These are phyloP conservation scores for Pseudogymnoascus sp. DNA, from an alignment of 2,329 filamentous ascomycete species.

Conservation along the genomic window DNA sequence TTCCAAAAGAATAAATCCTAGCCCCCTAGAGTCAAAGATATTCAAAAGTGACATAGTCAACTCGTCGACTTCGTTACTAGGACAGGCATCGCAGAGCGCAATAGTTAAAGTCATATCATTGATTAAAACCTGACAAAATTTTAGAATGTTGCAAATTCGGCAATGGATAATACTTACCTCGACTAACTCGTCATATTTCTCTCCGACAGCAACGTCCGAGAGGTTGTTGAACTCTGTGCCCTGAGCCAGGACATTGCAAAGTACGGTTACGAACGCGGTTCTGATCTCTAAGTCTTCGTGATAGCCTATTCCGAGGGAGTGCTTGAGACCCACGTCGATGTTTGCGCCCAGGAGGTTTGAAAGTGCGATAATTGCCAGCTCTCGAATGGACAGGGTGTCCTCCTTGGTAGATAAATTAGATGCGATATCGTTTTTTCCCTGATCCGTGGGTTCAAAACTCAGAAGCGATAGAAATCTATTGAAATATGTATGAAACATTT, in stretches of 20 bases:
- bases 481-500: conserved; percentile 67
- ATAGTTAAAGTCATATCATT: conserved; percentile 55
- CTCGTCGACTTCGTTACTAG: conserved; percentile 62
- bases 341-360: conserved; percentile 65
- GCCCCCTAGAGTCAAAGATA: conserved; percentile 60
- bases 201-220: conserved; percentile 58
- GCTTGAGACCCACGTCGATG: conserved; percentile 64
- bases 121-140: conserved; percentile 44
- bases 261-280: conserved; percentile 62
- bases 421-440: conserved; percentile 37
- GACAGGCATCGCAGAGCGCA: conserved; percentile 59
- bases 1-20: conserved; percentile 57
- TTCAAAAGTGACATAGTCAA: conserved; percentile 60
- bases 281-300: conserved; percentile 63
- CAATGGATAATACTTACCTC: conserved; percentile 36
- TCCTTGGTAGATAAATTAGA: conserved; percentile 39
- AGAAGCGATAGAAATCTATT: conserved; percentile 61
- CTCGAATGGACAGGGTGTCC: conserved; percentile 48
- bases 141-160: conserved; percentile 9
- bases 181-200: conserved; percentile 61
- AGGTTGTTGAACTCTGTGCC: conserved; percentile 64
- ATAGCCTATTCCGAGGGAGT: conserved; percentile 63
- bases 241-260: conserved; percentile 65
- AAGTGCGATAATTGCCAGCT: conserved; percentile 59
- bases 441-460: conserved; percentile 47